Evolutionary conservation across 2,329 filamentous ascomycete genomes (phyloP), one percentile per base, ranked within the genome.

Genomic region (Didymella pinodella): DNA sequence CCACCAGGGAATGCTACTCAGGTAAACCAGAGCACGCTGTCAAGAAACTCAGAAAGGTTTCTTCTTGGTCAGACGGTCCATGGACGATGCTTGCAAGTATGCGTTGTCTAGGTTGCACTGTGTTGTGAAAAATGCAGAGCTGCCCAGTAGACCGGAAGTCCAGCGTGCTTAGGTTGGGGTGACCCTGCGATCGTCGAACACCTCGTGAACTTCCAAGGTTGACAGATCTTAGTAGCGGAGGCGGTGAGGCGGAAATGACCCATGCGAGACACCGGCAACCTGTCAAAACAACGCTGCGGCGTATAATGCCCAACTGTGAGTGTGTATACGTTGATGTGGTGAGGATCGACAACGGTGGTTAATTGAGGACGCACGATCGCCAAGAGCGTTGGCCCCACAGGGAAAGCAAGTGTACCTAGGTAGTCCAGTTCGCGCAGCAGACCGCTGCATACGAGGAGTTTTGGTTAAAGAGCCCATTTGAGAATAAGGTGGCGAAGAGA

Each of bases 401-500:
- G 47, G 31, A 43, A 48, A 46, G 45, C 45, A 56, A 49, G 47
- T 53, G 32, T 46, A 2, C 22, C 22, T 22, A 22, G 22, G 22
- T 22, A 56, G 45, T 56, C 7, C 7, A n/a, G 43, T 40, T 40
- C 25, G 40, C n/a, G 45, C 36, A 46, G 11, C 29, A 45, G 34
- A 26, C 28, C 25, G 20, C 36, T 38, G 34, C 36, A 48, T 38
- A 25, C 53, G 40, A 40, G 29, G 34, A 52, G 47, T 43, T 31
- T 41, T 45, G 48, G 31, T 61, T 38, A 38, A 55, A 58, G 44
- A 36, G 26, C 16, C 29, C 40, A 41, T 31, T 31, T 36, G 48
- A 52, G 20, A 22, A 43, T 46, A 47, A 60, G 57, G 68, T 71
- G 68, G 68, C 68, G 52, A 71, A 66, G 60, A 63, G 67, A 70